A percentile compares a stretch with the other conserved stretches of the same genome.
Evolutionary conservation across 768 basidiomycete genomes (phyloP).

Genomic region (Phylloporus sp.): DNA sequence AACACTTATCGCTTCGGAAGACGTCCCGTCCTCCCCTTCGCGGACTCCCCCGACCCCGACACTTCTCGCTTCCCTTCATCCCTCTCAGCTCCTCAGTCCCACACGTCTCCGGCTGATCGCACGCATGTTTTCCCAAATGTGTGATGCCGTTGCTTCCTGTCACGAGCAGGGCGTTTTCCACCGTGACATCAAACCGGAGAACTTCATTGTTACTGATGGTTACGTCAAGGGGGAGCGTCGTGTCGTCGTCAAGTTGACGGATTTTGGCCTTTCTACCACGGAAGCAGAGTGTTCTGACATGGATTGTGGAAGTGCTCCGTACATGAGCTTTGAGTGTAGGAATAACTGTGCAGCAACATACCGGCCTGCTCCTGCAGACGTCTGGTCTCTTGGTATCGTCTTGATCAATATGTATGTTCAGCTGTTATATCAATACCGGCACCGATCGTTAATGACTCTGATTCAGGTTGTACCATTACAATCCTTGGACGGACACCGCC

Average conservation of each 20-base stretch:
- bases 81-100: slow-evolving; percentile 76
- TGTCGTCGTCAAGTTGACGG: slow-evolving; percentile 93
- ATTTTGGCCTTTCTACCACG: slow-evolving; percentile 93
- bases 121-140: slow-evolving; percentile 99
- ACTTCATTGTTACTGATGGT: slow-evolving; percentile 92
- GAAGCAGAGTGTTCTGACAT: slow-evolving; percentile 90
- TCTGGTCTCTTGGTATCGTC: slow-evolving; percentile 98
- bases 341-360: slow-evolving; percentile 96
- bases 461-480: slow-evolving; percentile 89
- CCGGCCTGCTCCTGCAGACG: slow-evolving; percentile 91
- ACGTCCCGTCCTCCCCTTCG: slow-evolving; percentile 31
- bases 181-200: slow-evolving; percentile 99
- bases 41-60: slow-evolving; percentile 92
- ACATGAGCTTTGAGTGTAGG: slow-evolving; percentile 99
- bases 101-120: slow-evolving; percentile 90
- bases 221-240: slow-evolving; percentile 69
- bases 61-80: slow-evolving; percentile 79
- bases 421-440: not conserved
- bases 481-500: slow-evolving; percentile 96
- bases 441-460: slow-evolving; percentile 4
- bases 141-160: slow-evolving; percentile 92
- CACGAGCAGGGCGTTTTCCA: slow-evolving; percentile 90
- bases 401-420: slow-evolving; percentile 89
- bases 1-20: slow-evolving; percentile 29
- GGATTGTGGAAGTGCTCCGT: slow-evolving; percentile 97